A percentile compares a stretch with the other conserved stretches of the same genome.
phyloP scores from a whole-genome alignment of 2,329 filamentous ascomycete species.

The Davidsoniella australis region DNA sequence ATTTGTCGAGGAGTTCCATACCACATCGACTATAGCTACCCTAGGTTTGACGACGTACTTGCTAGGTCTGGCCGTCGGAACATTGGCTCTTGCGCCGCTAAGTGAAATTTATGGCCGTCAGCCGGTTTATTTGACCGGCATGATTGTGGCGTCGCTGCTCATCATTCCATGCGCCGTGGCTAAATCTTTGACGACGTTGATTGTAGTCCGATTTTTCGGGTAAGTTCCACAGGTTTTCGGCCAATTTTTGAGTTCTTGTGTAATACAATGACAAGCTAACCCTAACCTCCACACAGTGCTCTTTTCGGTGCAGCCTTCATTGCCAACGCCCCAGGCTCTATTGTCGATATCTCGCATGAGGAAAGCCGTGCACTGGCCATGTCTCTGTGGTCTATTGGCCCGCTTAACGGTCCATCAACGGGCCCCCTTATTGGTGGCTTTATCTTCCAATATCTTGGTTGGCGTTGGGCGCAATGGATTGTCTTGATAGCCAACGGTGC shows the following conservation, averaged over 20 bases:
- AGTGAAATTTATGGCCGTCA: conserved; percentile 52
- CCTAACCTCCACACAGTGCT: conserved; percentile 23
- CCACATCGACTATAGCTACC: conserved; percentile 43
- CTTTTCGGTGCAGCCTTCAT: conserved; percentile 67
- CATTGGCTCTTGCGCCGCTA: conserved; percentile 56
- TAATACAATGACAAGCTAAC: conserved; percentile 15
- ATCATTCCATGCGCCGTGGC: conserved; percentile 57
- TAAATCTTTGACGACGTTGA: conserved; percentile 46
- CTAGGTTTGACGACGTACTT: conserved; percentile 68
- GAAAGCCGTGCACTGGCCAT: conserved; percentile 70
- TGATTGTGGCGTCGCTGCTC: conserved; percentile 47
- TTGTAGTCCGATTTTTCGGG: conserved; percentile 61
- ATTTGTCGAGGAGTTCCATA: conserved; percentile 48
- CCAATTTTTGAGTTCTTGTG: conserved; percentile 15
- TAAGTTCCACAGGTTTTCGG: conserved; percentile 21
- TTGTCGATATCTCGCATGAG: conserved; percentile 69
- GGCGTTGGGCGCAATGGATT: conserved; percentile 80
- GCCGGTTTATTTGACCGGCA: conserved; percentile 50
- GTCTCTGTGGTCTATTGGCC: conserved; percentile 67
- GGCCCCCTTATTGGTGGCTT: conserved; percentile 53
- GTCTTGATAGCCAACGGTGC: conserved; percentile 53
- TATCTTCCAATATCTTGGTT: conserved; percentile 51
- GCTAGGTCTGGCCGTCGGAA: conserved; percentile 54
- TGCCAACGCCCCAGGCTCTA: conserved; percentile 63
- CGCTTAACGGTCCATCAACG: conserved; percentile 52